Percentiles rank a stretch among this genome's conserved stretches.
Evolutionary conservation across 2,329 filamentous ascomycete genomes (phyloP).

Genomic region (Rhynchosporium secalis): DNA sequence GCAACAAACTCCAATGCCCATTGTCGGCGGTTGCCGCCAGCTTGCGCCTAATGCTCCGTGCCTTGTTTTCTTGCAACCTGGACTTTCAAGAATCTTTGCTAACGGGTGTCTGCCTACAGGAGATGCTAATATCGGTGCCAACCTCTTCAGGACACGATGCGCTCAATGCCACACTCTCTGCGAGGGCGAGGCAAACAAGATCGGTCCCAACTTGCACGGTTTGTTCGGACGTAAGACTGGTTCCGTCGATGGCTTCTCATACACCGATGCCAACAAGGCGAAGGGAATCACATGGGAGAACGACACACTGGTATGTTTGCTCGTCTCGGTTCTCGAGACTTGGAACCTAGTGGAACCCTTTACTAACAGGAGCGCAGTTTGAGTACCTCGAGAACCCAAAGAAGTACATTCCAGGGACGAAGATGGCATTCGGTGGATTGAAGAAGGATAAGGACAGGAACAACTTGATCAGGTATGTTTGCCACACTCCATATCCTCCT

Average conservation of each 20-base stretch:
- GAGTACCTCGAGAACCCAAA: constrained; percentile 99
- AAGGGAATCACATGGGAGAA: constrained; percentile 91
- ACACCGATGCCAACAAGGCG: constrained; percentile 99
- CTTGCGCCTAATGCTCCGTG: constrained; percentile 23
- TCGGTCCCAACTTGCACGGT: constrained; percentile 94
- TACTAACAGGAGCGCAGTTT: constrained; percentile 58
- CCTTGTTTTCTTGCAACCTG: constrained; percentile 7
- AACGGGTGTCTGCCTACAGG: constrained; percentile 53
- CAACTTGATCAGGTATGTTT: constrained; percentile 90
- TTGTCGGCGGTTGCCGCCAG: constrained; percentile 13
- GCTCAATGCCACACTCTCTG: constrained; percentile 98
- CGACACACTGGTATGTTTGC: constrained; percentile 71
- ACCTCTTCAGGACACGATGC: constrained; percentile 99
- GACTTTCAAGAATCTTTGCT: constrained; percentile 31
- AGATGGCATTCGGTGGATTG: constrained; percentile 99
- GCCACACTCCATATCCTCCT: not conserved
- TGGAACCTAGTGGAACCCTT: not conserved
- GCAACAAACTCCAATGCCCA: not conserved
- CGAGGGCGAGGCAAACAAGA: constrained; percentile 90
- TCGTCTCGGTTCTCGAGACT: not conserved
- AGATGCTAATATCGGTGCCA: constrained; percentile 94
- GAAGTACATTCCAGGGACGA: constrained; percentile 99
- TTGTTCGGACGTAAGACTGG: constrained; percentile 97
- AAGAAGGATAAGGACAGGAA: constrained; percentile 99
- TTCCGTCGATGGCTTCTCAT: constrained; percentile 86